These are phyloP conservation scores for Neophaeococcomyces mojaviensis DNA, from an alignment of 2,329 filamentous ascomycete species.

Conservation along the genomic window DNA sequence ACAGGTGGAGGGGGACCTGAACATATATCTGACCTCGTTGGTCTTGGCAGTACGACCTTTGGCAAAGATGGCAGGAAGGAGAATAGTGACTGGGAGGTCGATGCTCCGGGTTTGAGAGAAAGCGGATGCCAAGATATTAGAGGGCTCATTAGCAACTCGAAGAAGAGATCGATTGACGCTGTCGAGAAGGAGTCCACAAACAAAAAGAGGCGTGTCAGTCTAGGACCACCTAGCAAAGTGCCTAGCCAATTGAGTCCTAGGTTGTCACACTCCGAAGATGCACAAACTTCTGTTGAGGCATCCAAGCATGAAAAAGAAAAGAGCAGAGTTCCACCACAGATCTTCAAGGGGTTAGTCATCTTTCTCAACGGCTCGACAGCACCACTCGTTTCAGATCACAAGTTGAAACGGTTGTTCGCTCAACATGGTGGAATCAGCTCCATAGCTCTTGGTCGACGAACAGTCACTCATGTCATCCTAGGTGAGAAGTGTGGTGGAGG, in stretches of 20 bases:
- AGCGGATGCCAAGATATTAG: conserved; percentile 36
- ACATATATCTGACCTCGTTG: conserved; percentile 57
- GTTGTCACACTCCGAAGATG: not conserved
- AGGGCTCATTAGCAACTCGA: conserved; percentile 40
- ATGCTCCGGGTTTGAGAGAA: conserved; percentile 29
- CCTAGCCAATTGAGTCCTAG: too few species aligned
- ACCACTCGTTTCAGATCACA: conserved; percentile 76
- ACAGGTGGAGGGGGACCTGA: conserved; percentile 51
- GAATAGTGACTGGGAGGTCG: conserved; percentile 46
- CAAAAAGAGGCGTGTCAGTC: conserved; percentile 13
- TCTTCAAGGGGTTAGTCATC: conserved; percentile 66
- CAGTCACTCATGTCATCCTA: conserved; percentile 80
- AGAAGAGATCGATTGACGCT: conserved; percentile 30
- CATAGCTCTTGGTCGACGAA: conserved; percentile 61
- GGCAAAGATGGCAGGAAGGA: conserved; percentile 42
- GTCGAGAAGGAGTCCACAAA: conserved; percentile 15
- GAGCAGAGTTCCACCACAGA: conserved; percentile 28
- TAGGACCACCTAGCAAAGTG: too few species aligned
- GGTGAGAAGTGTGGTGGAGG: conserved; percentile 56
- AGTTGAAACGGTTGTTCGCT: conserved; percentile 68
- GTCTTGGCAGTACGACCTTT: conserved; percentile 54
- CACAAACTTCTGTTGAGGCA: not conserved
- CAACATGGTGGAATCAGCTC: conserved; percentile 67
- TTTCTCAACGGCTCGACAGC: conserved; percentile 85
- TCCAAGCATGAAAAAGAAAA: not conserved